These are phyloP conservation scores for Suillus hirtellus DNA, from an alignment of 768 basidiomycete species.

Conservation along the genomic window DNA sequence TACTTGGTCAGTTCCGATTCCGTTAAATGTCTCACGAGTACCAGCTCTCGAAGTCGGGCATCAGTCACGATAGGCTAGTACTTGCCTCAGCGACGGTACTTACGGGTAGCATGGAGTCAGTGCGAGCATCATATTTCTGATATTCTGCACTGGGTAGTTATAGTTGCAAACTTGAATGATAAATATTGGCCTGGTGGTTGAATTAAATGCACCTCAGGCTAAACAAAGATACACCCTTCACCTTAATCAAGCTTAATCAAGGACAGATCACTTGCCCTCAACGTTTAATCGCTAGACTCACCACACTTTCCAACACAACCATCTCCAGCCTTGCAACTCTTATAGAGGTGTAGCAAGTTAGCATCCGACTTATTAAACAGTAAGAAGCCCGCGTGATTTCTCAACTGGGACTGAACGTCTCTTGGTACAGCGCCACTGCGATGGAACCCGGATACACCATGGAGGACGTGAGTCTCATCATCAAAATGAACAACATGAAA, in stretches of 20 bases:
- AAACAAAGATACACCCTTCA: neutral
- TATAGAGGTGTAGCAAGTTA: conserved; percentile 2
- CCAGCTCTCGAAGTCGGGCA: neutral
- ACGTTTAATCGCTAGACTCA: conserved; percentile 5
- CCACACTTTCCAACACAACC: neutral
- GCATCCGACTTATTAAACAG: conserved; percentile 1
- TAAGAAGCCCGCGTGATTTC: conserved; percentile 3
- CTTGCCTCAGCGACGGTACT: neutral
- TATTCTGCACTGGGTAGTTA: neutral
- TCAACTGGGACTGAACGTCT: conserved; percentile 6
- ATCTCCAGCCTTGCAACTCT: neutral
- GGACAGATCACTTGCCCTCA: conserved; percentile 7
- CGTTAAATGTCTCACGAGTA: neutral
- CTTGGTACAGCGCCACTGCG: conserved; percentile 24
- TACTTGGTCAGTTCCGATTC: neutral
- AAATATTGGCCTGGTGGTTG: neutral
- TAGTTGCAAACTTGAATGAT: neutral
- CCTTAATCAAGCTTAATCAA: conserved; percentile 6
- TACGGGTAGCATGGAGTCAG: neutral
- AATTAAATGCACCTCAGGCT: neutral
- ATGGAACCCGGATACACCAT: conserved; percentile 68
- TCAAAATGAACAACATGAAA: conserved; percentile 18
- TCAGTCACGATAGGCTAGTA: neutral
- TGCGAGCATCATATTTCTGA: neutral
- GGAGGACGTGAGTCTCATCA: conserved; percentile 60